These are phyloP conservation scores for Pyrenula massariospora DNA, from an alignment of 495 filamentous ascomycete species.

Conservation along the genomic window DNA sequence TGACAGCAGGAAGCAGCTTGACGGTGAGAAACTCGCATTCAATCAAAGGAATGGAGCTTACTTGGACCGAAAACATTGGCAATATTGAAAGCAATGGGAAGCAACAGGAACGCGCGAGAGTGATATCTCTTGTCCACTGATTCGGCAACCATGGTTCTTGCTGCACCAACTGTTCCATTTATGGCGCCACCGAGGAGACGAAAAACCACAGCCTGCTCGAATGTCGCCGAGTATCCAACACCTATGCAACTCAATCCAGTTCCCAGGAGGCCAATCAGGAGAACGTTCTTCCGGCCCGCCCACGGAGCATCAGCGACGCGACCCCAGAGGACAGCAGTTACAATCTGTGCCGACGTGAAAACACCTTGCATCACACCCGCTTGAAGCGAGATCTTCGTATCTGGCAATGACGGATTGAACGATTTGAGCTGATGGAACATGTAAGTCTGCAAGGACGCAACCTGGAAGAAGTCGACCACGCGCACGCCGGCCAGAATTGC, in stretches of 20 bases:
- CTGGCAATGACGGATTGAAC: constrained; percentile 51
- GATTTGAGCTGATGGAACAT: constrained; percentile 73
- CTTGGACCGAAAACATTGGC: constrained; percentile 59
- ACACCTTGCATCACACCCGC: constrained; percentile 68
- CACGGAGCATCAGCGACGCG: constrained; percentile 51
- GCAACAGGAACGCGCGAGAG: constrained; percentile 52
- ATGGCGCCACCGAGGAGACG: constrained; percentile 61
- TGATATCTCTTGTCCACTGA: constrained; percentile 65
- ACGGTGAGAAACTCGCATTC: background rate
- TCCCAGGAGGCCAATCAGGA: constrained; percentile 63
- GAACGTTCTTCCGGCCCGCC: constrained; percentile 62
- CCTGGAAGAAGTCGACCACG: constrained; percentile 43
- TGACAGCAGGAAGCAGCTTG: background rate
- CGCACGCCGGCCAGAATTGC: constrained; percentile 60
- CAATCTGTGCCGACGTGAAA: constrained; percentile 74
- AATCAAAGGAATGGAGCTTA: background rate
- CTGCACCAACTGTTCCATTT: constrained; percentile 75
- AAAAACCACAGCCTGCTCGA: constrained; percentile 63
- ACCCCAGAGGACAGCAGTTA: constrained; percentile 80
- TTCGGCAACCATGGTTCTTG: constrained; percentile 74
- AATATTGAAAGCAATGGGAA: constrained; percentile 71
- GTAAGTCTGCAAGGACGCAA: constrained; percentile 47
- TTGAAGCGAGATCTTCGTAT: constrained; percentile 61
- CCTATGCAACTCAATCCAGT: constrained; percentile 62
- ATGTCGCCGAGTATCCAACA: constrained; percentile 68